These are phyloP conservation scores for Talaromyces funiculosus DNA, from an alignment of 2,329 filamentous ascomycete genomes.

Conservation along the genomic window DNA sequence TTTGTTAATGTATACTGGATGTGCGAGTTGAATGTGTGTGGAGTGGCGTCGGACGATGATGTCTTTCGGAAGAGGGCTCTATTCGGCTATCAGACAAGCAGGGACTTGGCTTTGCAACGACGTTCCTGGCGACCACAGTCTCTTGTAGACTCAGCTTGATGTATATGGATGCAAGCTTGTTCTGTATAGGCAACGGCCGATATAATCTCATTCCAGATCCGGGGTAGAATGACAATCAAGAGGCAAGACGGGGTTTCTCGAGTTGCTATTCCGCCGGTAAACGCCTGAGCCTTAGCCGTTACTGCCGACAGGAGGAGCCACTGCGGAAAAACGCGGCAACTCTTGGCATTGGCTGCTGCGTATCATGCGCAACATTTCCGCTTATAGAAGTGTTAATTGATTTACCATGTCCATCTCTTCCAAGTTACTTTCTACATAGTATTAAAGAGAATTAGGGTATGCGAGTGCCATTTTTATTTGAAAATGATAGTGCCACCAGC, in stretches of 20 bases:
- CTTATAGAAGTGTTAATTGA: background rate
- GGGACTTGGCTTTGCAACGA: background rate
- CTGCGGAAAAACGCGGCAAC: constrained; percentile 11
- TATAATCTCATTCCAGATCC: background rate
- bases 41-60: constrained; percentile 11
- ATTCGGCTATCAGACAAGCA: constrained; percentile 7
- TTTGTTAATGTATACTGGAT: background rate
- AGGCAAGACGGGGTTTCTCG: background rate
- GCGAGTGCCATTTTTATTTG: background rate
- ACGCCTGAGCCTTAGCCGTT: background rate
- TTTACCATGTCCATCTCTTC: background rate
- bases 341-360: background rate
- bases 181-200: background rate
- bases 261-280: background rate
- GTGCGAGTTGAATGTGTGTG: background rate
- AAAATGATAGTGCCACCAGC: background rate
- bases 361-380: constrained; percentile 5
- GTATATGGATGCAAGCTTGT: background rate
- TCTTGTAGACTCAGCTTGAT: background rate
- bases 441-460: background rate
- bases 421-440: background rate
- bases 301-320: background rate
- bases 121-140: background rate
- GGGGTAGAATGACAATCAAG: background rate
- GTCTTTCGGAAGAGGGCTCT: constrained; percentile 7